These are phyloP conservation scores for Spinellus fusiger DNA, from an alignment of 192 early-diverging fungal genomes.

Conservation along the genomic window DNA sequence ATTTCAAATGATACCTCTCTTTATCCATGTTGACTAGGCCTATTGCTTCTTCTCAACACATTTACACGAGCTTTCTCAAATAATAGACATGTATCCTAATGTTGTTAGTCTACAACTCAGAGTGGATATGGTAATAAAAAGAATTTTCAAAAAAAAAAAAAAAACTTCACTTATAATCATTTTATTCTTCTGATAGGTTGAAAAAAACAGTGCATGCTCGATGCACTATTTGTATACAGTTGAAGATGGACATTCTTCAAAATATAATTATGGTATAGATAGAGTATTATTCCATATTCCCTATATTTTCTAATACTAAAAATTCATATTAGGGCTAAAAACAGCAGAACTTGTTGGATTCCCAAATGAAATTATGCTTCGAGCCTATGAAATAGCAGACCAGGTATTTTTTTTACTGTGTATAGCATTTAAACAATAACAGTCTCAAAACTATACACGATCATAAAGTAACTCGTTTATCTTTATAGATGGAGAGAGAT, in stretches of 20 bases:
- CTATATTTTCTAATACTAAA: not conserved
- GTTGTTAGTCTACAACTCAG: constrained; percentile 55
- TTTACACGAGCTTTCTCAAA: constrained; percentile 61
- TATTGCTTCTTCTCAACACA: constrained; percentile 65
- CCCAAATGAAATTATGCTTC: not conserved
- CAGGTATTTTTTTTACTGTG: not conserved
- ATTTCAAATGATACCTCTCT: not conserved
- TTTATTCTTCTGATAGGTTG: too few species aligned
- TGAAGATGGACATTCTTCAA: constrained; percentile 34
- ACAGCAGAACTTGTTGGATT: not conserved
- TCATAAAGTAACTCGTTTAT: too few species aligned
- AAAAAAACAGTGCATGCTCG: constrained; percentile 7
- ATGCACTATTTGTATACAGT: constrained; percentile 44
- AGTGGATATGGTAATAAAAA: constrained; percentile 26
- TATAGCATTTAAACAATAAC: not conserved
- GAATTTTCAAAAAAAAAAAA: not conserved
- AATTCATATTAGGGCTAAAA: not conserved
- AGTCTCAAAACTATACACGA: too few species aligned
- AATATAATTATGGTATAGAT: constrained; percentile 40
- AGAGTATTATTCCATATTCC: not conserved
- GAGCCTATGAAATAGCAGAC: not conserved
- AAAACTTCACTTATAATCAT: too few species aligned
- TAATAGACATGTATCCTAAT: constrained; percentile 37
- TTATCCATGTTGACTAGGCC: not conserved
- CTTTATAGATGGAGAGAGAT: too few species aligned